A percentile compares a stretch with the other conserved stretches of the same genome.
Evolutionary conservation across 768 basidiomycete genomes (phyloP).

Genomic region (Macrolepiota dolichaula): DNA sequence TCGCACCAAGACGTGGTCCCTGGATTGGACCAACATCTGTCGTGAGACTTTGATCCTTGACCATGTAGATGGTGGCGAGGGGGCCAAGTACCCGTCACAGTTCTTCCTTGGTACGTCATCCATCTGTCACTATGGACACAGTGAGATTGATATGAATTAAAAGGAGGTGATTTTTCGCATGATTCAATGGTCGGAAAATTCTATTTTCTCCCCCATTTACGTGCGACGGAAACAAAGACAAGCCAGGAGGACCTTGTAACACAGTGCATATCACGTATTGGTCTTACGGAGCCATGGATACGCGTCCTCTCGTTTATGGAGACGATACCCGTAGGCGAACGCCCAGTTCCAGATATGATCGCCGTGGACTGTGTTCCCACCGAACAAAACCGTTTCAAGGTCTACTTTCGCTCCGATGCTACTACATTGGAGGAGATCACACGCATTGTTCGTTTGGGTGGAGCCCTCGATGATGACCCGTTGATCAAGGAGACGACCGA

Average conservation of each 20-base stretch:
- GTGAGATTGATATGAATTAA: background rate
- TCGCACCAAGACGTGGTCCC: slow-evolving; percentile 8
- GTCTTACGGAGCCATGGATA: slow-evolving; percentile 11
- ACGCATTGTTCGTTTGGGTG: slow-evolving; percentile 13
- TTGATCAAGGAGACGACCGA: slow-evolving; percentile 11
- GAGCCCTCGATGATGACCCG: slow-evolving; percentile 12
- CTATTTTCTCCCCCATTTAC: slow-evolving; percentile 16
- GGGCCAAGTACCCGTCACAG: slow-evolving; percentile 10
- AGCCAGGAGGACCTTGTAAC: slow-evolving; percentile 12
- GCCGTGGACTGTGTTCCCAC: slow-evolving; percentile 16
- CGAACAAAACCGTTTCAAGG: slow-evolving; percentile 15
- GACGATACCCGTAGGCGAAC: slow-evolving; percentile 3
- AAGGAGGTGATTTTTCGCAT: slow-evolving; percentile 16
- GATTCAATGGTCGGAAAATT: slow-evolving; percentile 15
- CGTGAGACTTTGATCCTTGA: slow-evolving; percentile 12
- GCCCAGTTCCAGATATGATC: slow-evolving; percentile 14
- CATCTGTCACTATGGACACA: background rate
- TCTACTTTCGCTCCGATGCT: slow-evolving; percentile 16
- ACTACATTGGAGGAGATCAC: slow-evolving; percentile 11
- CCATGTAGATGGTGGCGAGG: background rate
- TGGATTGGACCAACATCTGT: slow-evolving; percentile 17
- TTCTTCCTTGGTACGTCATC: slow-evolving; percentile 15
- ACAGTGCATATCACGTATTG: slow-evolving; percentile 11
- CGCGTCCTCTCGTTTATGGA: slow-evolving; percentile 12
- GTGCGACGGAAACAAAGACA: slow-evolving; percentile 7